phyloP scores from a whole-genome alignment of 768 basidiomycete genomes.

The Termitomyces sp. region DNA sequence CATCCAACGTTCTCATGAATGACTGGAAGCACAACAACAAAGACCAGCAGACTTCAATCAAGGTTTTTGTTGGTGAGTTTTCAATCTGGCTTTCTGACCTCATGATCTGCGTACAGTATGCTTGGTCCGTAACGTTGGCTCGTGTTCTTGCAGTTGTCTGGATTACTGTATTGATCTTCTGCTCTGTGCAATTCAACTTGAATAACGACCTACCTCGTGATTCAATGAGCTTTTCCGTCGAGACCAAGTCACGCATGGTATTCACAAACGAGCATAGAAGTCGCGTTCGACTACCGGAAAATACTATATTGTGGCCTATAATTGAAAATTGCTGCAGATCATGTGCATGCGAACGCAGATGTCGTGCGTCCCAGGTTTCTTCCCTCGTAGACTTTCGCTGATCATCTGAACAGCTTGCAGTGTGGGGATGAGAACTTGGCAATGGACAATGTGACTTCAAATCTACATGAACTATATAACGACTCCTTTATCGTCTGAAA shows the following conservation, averaged over 20 bases:
- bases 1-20: neutral
- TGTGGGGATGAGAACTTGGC: neutral
- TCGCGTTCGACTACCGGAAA: neutral
- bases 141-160: neutral
- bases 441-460: conserved; percentile 5
- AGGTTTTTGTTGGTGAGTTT: neutral
- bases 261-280: neutral
- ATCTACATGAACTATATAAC: neutral
- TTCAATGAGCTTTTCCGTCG: neutral
- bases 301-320: neutral
- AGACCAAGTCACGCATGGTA: neutral
- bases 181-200: neutral
- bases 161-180: neutral
- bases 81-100: neutral
- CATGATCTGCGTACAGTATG: neutral
- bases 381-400: neutral
- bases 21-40: neutral
- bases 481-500: neutral
- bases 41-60: neutral
- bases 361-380: neutral
- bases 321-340: neutral
- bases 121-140: neutral
- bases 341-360: neutral
- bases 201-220: neutral
- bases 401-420: conserved; percentile 7